Evolutionary conservation across 2,329 filamentous ascomycete species (phyloP).

Genomic region (Lecanosticta acicola): DNA sequence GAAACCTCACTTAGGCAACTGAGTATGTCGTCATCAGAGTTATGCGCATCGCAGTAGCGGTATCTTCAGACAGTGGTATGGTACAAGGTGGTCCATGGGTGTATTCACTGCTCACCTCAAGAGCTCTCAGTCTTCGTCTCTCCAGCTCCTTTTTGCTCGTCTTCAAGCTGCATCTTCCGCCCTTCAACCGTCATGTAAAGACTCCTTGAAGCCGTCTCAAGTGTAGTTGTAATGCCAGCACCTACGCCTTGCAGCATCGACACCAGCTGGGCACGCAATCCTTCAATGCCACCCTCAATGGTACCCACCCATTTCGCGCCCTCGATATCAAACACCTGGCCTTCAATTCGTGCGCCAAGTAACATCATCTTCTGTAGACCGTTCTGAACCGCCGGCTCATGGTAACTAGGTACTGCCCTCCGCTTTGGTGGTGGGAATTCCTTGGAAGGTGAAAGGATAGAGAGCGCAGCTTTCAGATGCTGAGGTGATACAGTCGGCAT

Average conservation of each 20-base stretch:
- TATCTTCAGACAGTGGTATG: background rate
- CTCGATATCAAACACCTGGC: conserved; percentile 71
- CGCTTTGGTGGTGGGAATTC: conserved; percentile 73
- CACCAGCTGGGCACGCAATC: conserved; percentile 75
- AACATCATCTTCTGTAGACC: conserved; percentile 83
- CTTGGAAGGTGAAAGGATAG: conserved; percentile 66
- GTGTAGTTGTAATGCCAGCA: conserved; percentile 65
- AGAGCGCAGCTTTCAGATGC: conserved; percentile 75
- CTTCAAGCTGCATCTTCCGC: conserved; percentile 72
- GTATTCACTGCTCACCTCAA: background rate
- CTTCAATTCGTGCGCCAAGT: conserved; percentile 80
- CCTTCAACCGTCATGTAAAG: conserved; percentile 86
- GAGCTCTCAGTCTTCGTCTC: background rate
- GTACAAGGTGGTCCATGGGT: background rate
- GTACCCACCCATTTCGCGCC: conserved; percentile 66
- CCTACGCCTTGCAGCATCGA: conserved; percentile 74
- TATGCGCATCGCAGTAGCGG: background rate
- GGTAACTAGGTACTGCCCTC: conserved; percentile 70
- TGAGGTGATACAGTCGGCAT: conserved; percentile 78
- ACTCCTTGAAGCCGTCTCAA: conserved; percentile 75
- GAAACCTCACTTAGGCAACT: background rate
- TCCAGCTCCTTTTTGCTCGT: conserved; percentile 48
- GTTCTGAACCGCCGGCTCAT: conserved; percentile 71
- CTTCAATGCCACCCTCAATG: conserved; percentile 75
- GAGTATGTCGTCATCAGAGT: background rate